Conservation (phyloP, 2,329 filamentous ascomycete genomes). For the Aphanoascus verrucosus region DNA sequence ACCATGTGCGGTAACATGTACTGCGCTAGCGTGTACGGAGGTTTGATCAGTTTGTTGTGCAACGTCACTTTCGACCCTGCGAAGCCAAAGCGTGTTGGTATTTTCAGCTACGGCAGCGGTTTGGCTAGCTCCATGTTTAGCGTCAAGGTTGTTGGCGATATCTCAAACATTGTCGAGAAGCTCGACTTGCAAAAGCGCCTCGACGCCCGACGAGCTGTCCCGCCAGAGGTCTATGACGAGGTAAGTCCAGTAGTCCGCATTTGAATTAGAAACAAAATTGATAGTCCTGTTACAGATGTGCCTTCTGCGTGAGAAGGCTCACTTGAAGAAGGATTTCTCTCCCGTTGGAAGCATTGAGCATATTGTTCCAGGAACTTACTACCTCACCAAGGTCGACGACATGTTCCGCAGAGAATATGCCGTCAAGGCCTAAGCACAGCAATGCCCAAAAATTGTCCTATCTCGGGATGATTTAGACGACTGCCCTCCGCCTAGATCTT, state of each 20-base stretch:
- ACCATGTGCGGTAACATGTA: slow-evolving; percentile 63
- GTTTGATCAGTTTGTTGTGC: slow-evolving; percentile 50
- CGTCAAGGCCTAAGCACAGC: slow-evolving; percentile 47
- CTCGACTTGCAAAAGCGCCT: slow-evolving; percentile 61
- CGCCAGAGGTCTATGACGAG: slow-evolving; percentile 62
- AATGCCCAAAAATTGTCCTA: background rate
- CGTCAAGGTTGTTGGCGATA: slow-evolving; percentile 54
- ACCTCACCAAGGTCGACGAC: slow-evolving; percentile 68
- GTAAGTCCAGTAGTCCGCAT: slow-evolving; percentile 40
- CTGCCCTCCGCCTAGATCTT: background rate
- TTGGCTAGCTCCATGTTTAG: slow-evolving; percentile 66
- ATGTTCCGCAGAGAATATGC: slow-evolving; percentile 76
- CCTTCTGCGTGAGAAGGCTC: slow-evolving; percentile 68
- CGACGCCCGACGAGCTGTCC: slow-evolving; percentile 52
- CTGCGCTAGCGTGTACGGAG: slow-evolving; percentile 49
- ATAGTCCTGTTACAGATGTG: slow-evolving; percentile 50
- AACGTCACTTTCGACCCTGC: slow-evolving; percentile 53
- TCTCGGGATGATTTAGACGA: background rate
- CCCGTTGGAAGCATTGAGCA: slow-evolving; percentile 57
- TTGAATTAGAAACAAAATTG: background rate
- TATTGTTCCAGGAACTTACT: slow-evolving; percentile 60
- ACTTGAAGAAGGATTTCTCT: slow-evolving; percentile 68
- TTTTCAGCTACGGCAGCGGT: slow-evolving; percentile 73
- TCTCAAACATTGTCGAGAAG: slow-evolving; percentile 55
- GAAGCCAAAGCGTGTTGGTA: slow-evolving; percentile 59